Percentiles rank a stretch among this genome's conserved stretches.
phyloP scores from a whole-genome alignment of 2,329 filamentous ascomycete species.

The Xylariaceae sp. region DNA sequence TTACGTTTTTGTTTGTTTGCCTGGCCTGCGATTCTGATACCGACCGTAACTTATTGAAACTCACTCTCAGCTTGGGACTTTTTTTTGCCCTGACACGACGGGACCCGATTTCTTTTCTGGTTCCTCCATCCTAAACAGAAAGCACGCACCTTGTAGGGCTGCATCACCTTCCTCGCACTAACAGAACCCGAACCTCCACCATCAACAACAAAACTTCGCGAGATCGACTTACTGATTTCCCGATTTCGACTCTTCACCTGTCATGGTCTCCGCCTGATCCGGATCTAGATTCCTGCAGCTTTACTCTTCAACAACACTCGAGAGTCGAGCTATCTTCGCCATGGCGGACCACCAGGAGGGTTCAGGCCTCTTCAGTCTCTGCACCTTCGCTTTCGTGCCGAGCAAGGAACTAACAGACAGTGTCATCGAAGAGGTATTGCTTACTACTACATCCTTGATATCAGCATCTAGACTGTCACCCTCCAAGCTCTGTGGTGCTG shows the following conservation, averaged over 20 bases:
- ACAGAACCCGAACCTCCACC: no score
- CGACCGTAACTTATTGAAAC: no score
- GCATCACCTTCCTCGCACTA: no score
- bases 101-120: no score
- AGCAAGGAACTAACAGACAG: conserved; percentile 24
- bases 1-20: no score
- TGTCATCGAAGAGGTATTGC: conserved; percentile 28
- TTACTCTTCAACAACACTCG: neutral
- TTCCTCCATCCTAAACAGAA: no score
- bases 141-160: no score
- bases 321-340: conserved; percentile 9
- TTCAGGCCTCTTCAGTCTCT: conserved; percentile 27
- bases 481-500: neutral
- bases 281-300: neutral
- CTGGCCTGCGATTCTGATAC: no score
- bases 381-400: conserved; percentile 28
- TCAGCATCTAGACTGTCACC: neutral
- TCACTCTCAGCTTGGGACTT: no score
- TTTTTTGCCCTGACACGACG: no score
- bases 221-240: no score
- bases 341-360: conserved; percentile 28
- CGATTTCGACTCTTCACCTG: neutral
- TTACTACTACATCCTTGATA: neutral
- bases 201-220: no score
- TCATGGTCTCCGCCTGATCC: conserved; percentile 10